Evolutionary conservation across 2,329 filamentous ascomycete genomes (phyloP).

Genomic region (Aspergillus sp.): DNA sequence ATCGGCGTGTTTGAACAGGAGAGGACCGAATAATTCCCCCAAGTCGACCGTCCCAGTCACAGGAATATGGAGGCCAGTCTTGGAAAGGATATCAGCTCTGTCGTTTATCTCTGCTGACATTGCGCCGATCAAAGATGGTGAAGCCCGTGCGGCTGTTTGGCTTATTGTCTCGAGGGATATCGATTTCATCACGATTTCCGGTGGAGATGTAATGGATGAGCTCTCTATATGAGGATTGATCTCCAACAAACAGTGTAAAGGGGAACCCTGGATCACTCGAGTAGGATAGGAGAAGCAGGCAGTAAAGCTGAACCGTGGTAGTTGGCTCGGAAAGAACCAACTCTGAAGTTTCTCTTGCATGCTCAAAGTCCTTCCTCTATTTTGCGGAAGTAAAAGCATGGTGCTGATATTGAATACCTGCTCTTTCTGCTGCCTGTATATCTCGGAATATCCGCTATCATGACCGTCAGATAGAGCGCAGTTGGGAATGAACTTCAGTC

Average conservation of each 20-base stretch:
- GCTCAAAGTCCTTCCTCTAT: slow-evolving; percentile 9
- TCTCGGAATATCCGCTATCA: neutral
- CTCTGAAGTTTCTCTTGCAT: slow-evolving; percentile 14
- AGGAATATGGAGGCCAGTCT: slow-evolving; percentile 1
- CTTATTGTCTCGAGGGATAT: slow-evolving; percentile 3
- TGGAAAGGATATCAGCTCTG: slow-evolving; percentile 8
- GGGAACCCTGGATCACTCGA: slow-evolving; percentile 2
- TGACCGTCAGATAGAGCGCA: neutral
- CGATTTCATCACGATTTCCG: neutral
- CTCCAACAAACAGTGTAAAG: neutral
- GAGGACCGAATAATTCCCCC: neutral
- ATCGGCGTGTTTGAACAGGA: neutral
- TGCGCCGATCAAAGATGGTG: slow-evolving; percentile 13
- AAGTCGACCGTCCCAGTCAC: neutral
- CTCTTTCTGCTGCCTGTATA: slow-evolving; percentile 8
- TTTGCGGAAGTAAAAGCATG: slow-evolving; percentile 12
- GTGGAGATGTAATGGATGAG: neutral
- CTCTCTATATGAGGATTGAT: neutral
- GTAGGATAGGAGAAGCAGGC: slow-evolving; percentile 12
- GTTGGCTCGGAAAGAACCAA: slow-evolving; percentile 13
- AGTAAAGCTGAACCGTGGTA: slow-evolving; percentile 17
- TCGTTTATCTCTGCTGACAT: slow-evolving; percentile 13
- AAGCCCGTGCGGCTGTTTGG: slow-evolving; percentile 13
- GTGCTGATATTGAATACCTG: slow-evolving; percentile 12
- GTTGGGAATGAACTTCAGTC: neutral